Evolutionary conservation across 805 yeast genomes (phyloP), one percentile per base, ranked within the genome.

Genomic region (Komagataella pastoris): DNA sequence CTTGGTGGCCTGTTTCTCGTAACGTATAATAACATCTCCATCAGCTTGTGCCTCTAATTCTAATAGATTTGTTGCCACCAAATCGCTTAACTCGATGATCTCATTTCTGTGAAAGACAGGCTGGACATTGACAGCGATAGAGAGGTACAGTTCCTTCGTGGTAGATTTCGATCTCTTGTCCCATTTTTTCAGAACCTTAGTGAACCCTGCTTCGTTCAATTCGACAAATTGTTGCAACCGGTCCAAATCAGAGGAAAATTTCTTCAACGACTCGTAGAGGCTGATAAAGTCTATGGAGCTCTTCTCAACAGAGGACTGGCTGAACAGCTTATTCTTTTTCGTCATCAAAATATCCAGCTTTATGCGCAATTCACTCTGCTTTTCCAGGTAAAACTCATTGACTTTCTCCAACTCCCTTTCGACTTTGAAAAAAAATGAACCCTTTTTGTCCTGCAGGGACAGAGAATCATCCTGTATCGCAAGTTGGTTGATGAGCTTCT

Each of bases 391-490:
- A 64, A 88, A 91, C n/a, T 80, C 75, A 65, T 95, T 91, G 52
- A 93, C 97, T 64, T 91, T 93, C 61, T 93, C 99, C 58, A 93
- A 74, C 63, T 93, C 99, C 61, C 99, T 79, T 63, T 93, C 99
- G 40, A 93, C 74, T 59, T 87, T 78, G 71, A 93, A 93, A 69
- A 85, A 85, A 61, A 85, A 85, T 1, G 93, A 81, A 3, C 97
- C 90, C 67, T 88, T 90, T 68, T 88, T 89, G 57, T 88, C 96
- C 61, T 89, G 91, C 47, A 93, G 70, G 61, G 69, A 24, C 64
- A 74, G 58, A 65, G 68, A 46, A 48, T 52, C 54, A 61, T 66
- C 59, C 61, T 61, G 50, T 54, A 67, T 63, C 49, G 62, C 85
- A 48, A 91, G 71, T 49, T 85, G 83, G 66, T 91, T 91, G 62